Base-by-base conservation (phyloP, 2,329 filamentous ascomycete species). In the Apiospora saccharicola region DNA sequence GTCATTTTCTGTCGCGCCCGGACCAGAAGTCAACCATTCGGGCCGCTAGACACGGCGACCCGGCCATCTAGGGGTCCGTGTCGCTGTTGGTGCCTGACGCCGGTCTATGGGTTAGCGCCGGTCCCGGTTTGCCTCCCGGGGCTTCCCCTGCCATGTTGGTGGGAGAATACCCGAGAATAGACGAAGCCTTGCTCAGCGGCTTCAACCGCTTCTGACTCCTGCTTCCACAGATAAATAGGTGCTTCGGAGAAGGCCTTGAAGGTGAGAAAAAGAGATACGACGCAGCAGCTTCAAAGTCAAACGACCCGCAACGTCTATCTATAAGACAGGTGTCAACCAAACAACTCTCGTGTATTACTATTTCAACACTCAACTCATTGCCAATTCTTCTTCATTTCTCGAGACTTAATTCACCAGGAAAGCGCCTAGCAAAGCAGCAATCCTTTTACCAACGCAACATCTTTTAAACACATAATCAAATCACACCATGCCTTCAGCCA, bases 11-110 rank as follows among this genome's bases (percentile, higher is more conserved):
- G 34, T 64, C 30, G 22, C 34, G 30, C 57, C 22, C 30, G 57
- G 19, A 13, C 30, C 57, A n/a, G 19, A 22, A n/a, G 34, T 22
- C 13, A 64, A 64, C 57, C 57, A 64, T 64, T 64, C 57, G 57
- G 57, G 57, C 57, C 34, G 57, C 57, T 64, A 64, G 22, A 14
- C 16, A 64, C 34, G 22, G 57, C 8, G 57, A n/a, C 34, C 34
- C 57, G 34, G 34, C 57, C 57, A 64, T 37, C 19, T 41, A 64
- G 57, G 34, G 57, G 57, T 41, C 57, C 57, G 57, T 64, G 57
- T 41, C 57, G 34, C 26, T 16, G 10, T 64, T 64, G 57, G 57
- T 64, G 57, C 34, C 57, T 64, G 57, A 41, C 57, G 57, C 57
- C 57, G 34, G 57, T 12, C 22, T 14, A 61, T 16, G 53, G 53